Evolutionary conservation across 306 rosid species (phyloP), one percentile per base, ranked within the genome.

Genomic region (Fragaria iinumae): DNA sequence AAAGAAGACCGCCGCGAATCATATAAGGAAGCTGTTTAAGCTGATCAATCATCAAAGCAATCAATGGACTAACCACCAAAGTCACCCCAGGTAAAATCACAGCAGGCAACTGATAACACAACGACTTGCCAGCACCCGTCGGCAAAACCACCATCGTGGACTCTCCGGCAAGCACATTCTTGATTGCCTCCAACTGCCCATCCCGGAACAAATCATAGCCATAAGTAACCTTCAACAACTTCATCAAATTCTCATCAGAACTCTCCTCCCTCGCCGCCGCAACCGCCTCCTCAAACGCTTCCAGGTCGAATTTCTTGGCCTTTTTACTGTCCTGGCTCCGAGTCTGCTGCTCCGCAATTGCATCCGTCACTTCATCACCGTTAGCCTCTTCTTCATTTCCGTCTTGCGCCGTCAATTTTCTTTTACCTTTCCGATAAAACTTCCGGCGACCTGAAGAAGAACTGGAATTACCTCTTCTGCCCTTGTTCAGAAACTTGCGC

Each of bases 11-110:
- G 47, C 98, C 98, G 29, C 48, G 85, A 80, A 91, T 86, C 74
- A 89, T 76, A 25, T 83, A 86, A 82, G 98, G 97, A 77, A 94
- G 86, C 77, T 91, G 96, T 64, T 84, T 88, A 6, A 90, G 87
- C 87, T 94, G 98, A 83, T 94, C 98, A 77, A 91, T 88, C 97
- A 94, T 94, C 83, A 94, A 85, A 16, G 98, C 97, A 17, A 94
- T 82, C 81, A 94, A 84, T 60, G 97, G 97, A 83, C 98, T 91
- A 52, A 94, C 91, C 71, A 94, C 98, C 77, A 94, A 74, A 13
- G 95, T 94, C 76, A 90, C 72, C 74, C 98, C 98, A 12, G 91
- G 93, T 72, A 94, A 87, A 83, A 94, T 73, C 80, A 90, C 59
- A 20, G 98, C 90, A 18, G 97, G 88, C 69, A 94, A 83, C 78